Evolutionary conservation across 108 stramenopile species (phyloP).

Genomic region (Epithemia pelagica): DNA sequence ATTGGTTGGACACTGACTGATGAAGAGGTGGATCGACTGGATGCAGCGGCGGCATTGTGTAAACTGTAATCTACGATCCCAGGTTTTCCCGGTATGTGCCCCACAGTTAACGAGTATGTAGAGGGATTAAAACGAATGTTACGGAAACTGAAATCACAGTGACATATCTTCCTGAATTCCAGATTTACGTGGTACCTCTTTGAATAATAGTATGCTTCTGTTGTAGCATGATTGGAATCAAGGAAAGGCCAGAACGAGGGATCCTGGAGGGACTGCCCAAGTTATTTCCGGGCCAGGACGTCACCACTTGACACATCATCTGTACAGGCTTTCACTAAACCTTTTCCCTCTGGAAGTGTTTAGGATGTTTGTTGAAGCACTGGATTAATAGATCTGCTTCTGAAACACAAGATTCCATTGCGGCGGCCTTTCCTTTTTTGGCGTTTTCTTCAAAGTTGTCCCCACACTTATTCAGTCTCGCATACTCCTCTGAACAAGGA

Average conservation of each 20-base stretch:
- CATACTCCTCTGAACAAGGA: not conserved
- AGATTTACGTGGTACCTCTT: not conserved
- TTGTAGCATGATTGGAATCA: not conserved
- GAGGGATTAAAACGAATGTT: no score
- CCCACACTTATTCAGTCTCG: not conserved
- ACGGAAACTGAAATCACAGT: not conserved
- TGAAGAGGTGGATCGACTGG: slow-evolving; percentile 74
- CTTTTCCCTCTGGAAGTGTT: slow-evolving; percentile 24
- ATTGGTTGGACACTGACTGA: slow-evolving; percentile 75
- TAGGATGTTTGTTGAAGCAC: slow-evolving; percentile 36
- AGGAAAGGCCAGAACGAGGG: no score
- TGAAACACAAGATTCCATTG: slow-evolving; percentile 29
- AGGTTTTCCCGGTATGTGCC: not conserved
- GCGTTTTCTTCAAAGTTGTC: not conserved
- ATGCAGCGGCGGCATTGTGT: slow-evolving; percentile 52
- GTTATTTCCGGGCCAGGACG: no score
- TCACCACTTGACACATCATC: no score
- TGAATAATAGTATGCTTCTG: not conserved
- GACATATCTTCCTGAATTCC: not conserved
- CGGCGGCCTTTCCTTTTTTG: not conserved
- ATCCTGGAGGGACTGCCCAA: no score
- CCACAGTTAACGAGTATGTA: no score
- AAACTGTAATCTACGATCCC: slow-evolving; percentile 11
- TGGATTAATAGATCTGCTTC: slow-evolving; percentile 39
- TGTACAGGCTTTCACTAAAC: no score